Conservation (phyloP, 805 yeast species). For the Yarrowia sp. region DNA sequence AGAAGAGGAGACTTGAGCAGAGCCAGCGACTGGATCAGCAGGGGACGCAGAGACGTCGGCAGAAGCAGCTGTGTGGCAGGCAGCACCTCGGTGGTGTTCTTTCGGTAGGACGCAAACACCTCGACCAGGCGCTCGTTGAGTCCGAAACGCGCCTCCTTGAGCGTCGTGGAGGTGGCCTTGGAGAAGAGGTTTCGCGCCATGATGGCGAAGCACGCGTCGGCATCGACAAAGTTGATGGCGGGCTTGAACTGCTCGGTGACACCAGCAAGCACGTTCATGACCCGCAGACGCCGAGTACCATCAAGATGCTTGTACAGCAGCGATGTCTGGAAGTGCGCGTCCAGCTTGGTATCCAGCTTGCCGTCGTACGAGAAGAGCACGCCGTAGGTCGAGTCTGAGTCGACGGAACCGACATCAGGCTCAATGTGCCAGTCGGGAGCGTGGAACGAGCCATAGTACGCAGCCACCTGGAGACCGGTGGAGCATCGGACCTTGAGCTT, state of each 20-base stretch:
- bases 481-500: constrained; percentile 84
- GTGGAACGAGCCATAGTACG: constrained; percentile 63
- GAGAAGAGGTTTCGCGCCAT: constrained; percentile 51
- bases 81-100: constrained; percentile 39
- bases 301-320: constrained; percentile 72
- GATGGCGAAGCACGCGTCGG: constrained; percentile 58
- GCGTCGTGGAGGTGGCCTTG: constrained; percentile 39
- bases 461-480: constrained; percentile 75
- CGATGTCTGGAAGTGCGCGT: constrained; percentile 90
- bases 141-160: constrained; percentile 51
- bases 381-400: constrained; percentile 62
- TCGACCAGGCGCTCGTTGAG: constrained; percentile 54
- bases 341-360: constrained; percentile 62
- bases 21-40: constrained; percentile 65
- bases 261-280: constrained; percentile 78
- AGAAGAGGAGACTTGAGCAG: constrained; percentile 69
- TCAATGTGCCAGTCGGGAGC: constrained; percentile 47
- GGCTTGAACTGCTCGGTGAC: constrained; percentile 71
- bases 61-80: constrained; percentile 66
- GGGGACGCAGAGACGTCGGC: constrained; percentile 74
- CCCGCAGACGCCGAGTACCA: constrained; percentile 81
- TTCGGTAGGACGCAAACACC: constrained; percentile 59
- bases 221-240: constrained; percentile 77
- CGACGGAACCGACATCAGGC: constrained; percentile 67
- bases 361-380: constrained; percentile 77